These are phyloP conservation scores for Hippophae tibetana DNA, from an alignment of 306 rosid genomes.

Conservation along the genomic window DNA sequence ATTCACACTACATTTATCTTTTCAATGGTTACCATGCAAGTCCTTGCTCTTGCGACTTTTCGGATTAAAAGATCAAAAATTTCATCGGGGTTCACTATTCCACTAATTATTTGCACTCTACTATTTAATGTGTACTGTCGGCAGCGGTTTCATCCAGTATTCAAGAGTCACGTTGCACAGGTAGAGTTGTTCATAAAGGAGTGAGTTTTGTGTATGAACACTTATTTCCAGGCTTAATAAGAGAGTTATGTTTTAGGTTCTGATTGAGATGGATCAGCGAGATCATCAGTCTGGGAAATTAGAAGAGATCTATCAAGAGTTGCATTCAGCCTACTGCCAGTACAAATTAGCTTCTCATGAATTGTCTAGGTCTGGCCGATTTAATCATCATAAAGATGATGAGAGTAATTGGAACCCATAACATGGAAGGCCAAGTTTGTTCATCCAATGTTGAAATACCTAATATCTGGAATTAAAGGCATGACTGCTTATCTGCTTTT, in stretches of 20 bases:
- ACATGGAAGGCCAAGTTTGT: constrained; percentile 45
- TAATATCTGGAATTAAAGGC: constrained; percentile 16
- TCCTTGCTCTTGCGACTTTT: constrained; percentile 79
- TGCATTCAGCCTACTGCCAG: constrained; percentile 61
- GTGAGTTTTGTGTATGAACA: background rate
- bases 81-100: constrained; percentile 76
- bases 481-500: constrained; percentile 21
- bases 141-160: constrained; percentile 70
- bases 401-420: constrained; percentile 13
- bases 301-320: constrained; percentile 45
- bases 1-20: constrained; percentile 58
- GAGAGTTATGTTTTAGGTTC: constrained; percentile 33
- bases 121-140: constrained; percentile 73
- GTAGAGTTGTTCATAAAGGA: constrained; percentile 20
- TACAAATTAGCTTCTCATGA: constrained; percentile 14
- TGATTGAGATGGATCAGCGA: constrained; percentile 72
- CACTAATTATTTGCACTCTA: constrained; percentile 53
- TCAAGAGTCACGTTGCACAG: constrained; percentile 55
- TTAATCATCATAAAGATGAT: constrained; percentile 14
- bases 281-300: constrained; percentile 50
- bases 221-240: constrained; percentile 9
- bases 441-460: constrained; percentile 24
- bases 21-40: constrained; percentile 62
- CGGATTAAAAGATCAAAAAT: constrained; percentile 58
- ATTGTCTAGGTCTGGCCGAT: constrained; percentile 24